Base-by-base conservation (phyloP, 345 rosid species). In the Limnanthes douglasii region DNA sequence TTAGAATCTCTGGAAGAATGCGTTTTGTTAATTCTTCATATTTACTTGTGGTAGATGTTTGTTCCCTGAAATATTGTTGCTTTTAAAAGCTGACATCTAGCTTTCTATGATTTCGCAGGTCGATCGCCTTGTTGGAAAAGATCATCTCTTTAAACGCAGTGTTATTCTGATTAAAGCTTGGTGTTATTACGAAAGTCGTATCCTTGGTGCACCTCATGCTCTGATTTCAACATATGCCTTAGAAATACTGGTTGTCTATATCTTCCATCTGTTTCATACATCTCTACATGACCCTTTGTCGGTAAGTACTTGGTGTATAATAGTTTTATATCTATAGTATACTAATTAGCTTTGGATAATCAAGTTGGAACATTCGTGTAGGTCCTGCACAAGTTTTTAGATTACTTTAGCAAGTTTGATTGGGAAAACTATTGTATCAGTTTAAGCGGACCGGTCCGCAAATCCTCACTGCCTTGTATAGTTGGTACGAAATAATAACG, bases 181-280 rank as follows among this genome's bases (percentile, higher is more conserved):
- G 71, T 65, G 71, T 43, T 65, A 60, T 31, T 64, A 64, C 4
- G 66, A 64, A 34, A 64, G 70, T 43, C 59, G 66, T 5, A 64
- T 47, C 39, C 62, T 65, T 30, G 66, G 66, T 18, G 60, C 71
- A 18, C 66, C 59, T 44, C 71, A 55, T 31, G 60, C 66, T 20
- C 51, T 65, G 39, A 55, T 65, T 22, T 60, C 71, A 11, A 51
- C 71, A 7, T 65, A 65, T 55, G 71, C 71, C 28, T 45, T 60
- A 56, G 71, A 65, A 26, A 65, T 59, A 4, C 41, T 65, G 8
- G 46, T 65, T 39, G 48, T 65, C 3, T 56, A 47, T 25, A 44
- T 65, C 50, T 60, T 65, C 62, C 50, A 65, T 52, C 43, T 39
- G 18, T 65, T 55, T 41, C 62, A 65, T 33, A 19, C 56, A 5